A percentile compares a stretch with the other conserved stretches of the same genome.
Conservation (phyloP, 1,284 basidiomycete species). For the Takashimella tepidaria region DNA sequence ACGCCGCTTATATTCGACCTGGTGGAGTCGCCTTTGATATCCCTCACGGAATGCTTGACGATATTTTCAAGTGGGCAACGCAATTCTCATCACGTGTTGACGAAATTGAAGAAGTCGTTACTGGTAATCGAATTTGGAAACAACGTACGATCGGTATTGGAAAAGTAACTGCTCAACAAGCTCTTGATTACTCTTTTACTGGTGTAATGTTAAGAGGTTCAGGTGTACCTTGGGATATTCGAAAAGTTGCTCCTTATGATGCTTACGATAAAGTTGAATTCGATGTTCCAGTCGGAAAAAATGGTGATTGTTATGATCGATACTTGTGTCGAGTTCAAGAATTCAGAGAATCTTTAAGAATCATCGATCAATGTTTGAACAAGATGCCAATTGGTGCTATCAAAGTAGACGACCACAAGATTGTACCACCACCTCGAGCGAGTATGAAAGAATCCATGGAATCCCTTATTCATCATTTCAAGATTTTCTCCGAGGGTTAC, state of each 20-base stretch:
- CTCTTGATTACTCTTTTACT: slow-evolving; percentile 87
- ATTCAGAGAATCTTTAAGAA: slow-evolving; percentile 89
- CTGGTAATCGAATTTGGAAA: slow-evolving; percentile 98
- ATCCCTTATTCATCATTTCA: slow-evolving; percentile 96
- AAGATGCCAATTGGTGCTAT: slow-evolving; percentile 92
- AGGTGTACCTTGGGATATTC: slow-evolving; percentile 91
- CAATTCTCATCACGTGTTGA: slow-evolving; percentile 82
- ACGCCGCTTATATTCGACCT: slow-evolving; percentile 96
- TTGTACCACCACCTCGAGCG: slow-evolving; percentile 92
- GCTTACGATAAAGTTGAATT: slow-evolving; percentile 98
- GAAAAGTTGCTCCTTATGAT: slow-evolving; percentile 90
- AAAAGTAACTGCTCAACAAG: slow-evolving; percentile 84
- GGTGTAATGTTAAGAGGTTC: slow-evolving; percentile 96
- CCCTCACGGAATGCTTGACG: slow-evolving; percentile 91
- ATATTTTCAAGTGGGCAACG: slow-evolving; percentile 97
- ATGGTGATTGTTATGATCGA: slow-evolving; percentile 81
- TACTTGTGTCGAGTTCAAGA: slow-evolving; percentile 98
- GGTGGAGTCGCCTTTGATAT: slow-evolving; percentile 98
- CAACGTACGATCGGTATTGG: slow-evolving; percentile 88
- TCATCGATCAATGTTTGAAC: slow-evolving; percentile 88
- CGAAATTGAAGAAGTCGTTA: slow-evolving; percentile 97
- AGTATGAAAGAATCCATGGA: slow-evolving; percentile 99
- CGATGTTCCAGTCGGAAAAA: slow-evolving; percentile 90
- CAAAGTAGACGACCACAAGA: slow-evolving; percentile 97
- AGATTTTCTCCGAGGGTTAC: slow-evolving; percentile 96